Conservation (phyloP, 208 protist species). For the Leishmania amazonensis region DNA sequence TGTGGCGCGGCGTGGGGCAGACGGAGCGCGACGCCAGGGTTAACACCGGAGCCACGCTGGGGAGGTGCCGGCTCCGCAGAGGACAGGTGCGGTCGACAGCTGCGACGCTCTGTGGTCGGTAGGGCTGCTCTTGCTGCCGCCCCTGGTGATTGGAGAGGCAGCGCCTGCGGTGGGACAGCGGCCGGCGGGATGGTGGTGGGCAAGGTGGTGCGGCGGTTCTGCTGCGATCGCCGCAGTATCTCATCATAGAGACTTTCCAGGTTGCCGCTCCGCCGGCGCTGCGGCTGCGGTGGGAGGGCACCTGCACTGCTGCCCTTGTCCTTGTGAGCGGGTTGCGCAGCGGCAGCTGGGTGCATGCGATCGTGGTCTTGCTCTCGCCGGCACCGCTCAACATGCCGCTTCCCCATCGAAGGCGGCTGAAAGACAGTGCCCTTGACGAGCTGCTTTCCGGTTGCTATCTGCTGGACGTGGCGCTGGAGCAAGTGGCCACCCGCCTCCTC, state of each 20-base stretch:
- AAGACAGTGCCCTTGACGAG: constrained; percentile 31
- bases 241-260: constrained; percentile 18
- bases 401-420: constrained; percentile 6
- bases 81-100: constrained; percentile 13
- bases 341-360: not conserved
- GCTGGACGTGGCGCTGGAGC: constrained; percentile 59
- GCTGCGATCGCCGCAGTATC: constrained; percentile 17
- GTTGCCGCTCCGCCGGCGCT: not conserved
- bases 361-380: constrained; percentile 4
- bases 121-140: not conserved
- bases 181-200: constrained; percentile 2
- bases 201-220: constrained; percentile 25
- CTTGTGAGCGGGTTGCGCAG: not conserved
- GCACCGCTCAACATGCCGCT: constrained; percentile 3
- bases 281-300: not conserved
- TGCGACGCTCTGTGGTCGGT: not conserved
- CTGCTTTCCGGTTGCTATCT: constrained; percentile 36
- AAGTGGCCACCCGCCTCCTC: constrained; percentile 27
- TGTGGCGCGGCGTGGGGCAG: not conserved
- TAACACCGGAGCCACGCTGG: not conserved
- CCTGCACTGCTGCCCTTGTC: not conserved
- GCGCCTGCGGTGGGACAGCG: not conserved
- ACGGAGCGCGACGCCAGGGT: not conserved
- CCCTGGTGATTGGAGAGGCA: not conserved
- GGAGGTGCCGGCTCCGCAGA: constrained; percentile 28